phyloP scores from a whole-genome alignment of 23 red algal genomes.

The Chondrus crispus region DNA sequence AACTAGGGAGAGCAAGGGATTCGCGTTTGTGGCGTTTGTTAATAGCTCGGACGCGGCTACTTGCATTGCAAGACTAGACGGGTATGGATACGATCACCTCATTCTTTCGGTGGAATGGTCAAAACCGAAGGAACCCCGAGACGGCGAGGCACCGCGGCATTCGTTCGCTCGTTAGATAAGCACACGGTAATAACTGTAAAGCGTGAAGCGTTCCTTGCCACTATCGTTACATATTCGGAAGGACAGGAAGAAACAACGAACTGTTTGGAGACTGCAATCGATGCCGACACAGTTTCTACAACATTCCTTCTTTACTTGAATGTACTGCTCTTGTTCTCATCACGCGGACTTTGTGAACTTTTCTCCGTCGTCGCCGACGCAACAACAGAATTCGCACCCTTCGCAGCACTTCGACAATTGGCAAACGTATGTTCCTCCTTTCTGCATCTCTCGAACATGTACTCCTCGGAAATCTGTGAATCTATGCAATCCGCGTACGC shows the following conservation, averaged over 20 bases:
- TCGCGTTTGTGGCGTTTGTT: constrained; percentile 92
- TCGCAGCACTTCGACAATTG: constrained; percentile 37
- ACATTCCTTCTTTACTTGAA: too few species aligned
- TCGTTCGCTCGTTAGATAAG: not conserved
- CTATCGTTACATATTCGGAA: too few species aligned
- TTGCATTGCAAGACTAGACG: constrained; percentile 91
- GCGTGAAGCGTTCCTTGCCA: too few species aligned
- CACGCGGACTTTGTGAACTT: too few species aligned
- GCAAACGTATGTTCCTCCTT: constrained; percentile 57
- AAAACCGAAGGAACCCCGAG: constrained; percentile 79
- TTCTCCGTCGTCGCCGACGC: too few species aligned
- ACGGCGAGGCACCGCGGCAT: constrained; percentile 33
- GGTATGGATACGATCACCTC: constrained; percentile 94
- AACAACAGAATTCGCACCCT: not conserved
- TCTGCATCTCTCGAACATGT: constrained; percentile 90
- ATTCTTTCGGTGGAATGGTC: constrained; percentile 97
- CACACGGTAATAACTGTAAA: not conserved
- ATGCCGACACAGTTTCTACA: too few species aligned
- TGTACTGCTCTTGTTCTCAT: too few species aligned
- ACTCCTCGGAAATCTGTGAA: constrained; percentile 73
- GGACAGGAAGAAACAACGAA: too few species aligned
- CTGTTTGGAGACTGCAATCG: too few species aligned
- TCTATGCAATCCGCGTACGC: constrained; percentile 79
- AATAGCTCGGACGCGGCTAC: constrained; percentile 57
- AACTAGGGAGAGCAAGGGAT: constrained; percentile 89